Evolutionary conservation across 352 stramenopile species (phyloP).

Genomic region (Globisporangium uncinulatum): DNA sequence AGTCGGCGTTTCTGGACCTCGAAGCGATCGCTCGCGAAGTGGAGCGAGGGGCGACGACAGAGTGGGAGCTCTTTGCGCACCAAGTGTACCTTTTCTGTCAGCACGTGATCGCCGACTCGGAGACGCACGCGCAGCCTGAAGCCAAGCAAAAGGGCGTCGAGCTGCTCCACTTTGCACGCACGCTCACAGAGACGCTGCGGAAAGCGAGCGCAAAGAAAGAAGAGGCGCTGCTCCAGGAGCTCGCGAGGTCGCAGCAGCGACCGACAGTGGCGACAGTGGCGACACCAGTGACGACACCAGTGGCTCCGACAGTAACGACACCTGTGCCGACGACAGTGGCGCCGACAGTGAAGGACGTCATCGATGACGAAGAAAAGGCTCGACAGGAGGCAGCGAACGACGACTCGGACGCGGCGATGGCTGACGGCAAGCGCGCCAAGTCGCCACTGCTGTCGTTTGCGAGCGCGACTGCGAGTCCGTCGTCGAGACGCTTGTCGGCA

Average conservation of each 20-base stretch:
- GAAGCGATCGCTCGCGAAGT: constrained; percentile 42
- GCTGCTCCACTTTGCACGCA: constrained; percentile 68
- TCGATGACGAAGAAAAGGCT: constrained; percentile 4
- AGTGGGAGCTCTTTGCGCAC: constrained; percentile 67
- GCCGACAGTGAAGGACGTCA: neutral
- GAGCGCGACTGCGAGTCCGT: constrained; percentile 5
- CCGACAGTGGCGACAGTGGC: constrained; percentile 10
- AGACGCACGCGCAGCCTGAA: constrained; percentile 39
- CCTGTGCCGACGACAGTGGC: neutral
- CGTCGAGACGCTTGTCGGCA: constrained; percentile 7
- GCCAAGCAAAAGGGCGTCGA: constrained; percentile 70
- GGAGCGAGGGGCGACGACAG: constrained; percentile 27
- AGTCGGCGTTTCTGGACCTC: constrained; percentile 33
- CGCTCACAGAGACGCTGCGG: constrained; percentile 61
- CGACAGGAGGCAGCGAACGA: neutral
- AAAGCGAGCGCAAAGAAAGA: constrained; percentile 72
- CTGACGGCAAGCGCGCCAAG: neutral
- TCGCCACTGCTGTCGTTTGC: neutral
- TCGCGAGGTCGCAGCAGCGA: neutral
- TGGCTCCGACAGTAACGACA: neutral
- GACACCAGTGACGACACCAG: constrained; percentile 2
- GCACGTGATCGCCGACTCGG: constrained; percentile 57
- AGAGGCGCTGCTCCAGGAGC: constrained; percentile 43
- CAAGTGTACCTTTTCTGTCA: constrained; percentile 73
- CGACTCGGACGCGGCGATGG: neutral